These are phyloP conservation scores for Cryptosporidium viatorum DNA, from an alignment of 169 alveolate species.

Conservation along the genomic window DNA sequence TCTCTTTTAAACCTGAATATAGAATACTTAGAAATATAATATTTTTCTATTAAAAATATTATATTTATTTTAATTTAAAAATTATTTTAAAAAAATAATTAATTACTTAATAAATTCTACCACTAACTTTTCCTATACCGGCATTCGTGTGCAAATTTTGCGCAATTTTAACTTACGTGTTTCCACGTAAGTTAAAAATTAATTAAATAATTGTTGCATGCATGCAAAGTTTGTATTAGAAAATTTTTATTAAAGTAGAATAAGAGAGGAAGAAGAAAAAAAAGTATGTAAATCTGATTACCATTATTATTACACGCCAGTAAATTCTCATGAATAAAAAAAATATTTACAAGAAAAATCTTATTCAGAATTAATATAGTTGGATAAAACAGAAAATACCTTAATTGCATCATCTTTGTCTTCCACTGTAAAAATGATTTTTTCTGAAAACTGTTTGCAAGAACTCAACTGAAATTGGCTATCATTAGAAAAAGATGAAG, in stretches of 20 bases:
- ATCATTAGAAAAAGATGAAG: conserved; percentile 1
- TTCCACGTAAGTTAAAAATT: not conserved
- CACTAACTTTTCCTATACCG: conserved; percentile 3
- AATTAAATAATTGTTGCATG: not conserved
- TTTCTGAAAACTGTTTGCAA: conserved; percentile 39
- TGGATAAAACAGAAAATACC: conserved; percentile 24
- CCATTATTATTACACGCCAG: not conserved
- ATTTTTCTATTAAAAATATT: not conserved
- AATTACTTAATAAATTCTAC: not conserved
- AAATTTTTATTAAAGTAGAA: not conserved
- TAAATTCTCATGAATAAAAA: not conserved
- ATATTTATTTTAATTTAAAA: not conserved
- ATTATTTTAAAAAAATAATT: not conserved
- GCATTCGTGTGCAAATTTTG: conserved; percentile 6
- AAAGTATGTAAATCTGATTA: not conserved
- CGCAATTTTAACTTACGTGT: not conserved
- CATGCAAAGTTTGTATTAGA: not conserved
- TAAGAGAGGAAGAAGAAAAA: not conserved
- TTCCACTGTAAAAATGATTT: conserved; percentile 23
- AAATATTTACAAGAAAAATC: not conserved
- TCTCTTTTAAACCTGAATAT: no score
- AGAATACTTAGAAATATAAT: no score
- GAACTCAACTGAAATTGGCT: conserved; percentile 17
- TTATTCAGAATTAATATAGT: conserved; percentile 26
- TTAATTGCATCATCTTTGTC: conserved; percentile 17